phyloP scores from a whole-genome alignment of 306 rosid species.

The Rubus parviflorus region DNA sequence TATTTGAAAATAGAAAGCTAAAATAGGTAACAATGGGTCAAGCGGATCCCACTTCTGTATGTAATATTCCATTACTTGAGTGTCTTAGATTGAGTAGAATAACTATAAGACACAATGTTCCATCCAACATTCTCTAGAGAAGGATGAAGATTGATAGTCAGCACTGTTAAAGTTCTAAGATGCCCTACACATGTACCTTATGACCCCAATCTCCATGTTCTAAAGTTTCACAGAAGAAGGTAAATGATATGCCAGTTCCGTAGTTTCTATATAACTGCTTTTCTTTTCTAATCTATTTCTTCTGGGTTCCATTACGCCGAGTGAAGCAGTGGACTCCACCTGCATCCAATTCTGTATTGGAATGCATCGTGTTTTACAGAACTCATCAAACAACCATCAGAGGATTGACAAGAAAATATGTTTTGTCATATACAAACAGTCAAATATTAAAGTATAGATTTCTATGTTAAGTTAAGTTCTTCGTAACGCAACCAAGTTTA shows the following conservation, averaged over 20 bases:
- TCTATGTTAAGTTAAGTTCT: not conserved
- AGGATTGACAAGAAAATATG: not conserved
- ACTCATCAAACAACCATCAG: not conserved
- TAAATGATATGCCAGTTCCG: not conserved
- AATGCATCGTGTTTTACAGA: not conserved
- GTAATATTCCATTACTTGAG: not conserved
- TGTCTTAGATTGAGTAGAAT: not conserved
- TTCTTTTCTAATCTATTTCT: not conserved
- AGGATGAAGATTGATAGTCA: not conserved
- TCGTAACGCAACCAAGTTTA: not conserved
- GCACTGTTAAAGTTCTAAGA: not conserved
- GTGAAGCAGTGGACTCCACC: not conserved
- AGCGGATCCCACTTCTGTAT: not conserved
- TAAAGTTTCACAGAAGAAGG: not conserved
- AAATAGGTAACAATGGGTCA: not conserved
- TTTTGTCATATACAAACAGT: not conserved
- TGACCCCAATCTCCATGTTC: not conserved
- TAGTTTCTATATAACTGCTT: not conserved
- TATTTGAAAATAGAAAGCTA: constrained; percentile 1
- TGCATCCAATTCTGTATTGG: not conserved
- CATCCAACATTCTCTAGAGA: constrained; percentile 8
- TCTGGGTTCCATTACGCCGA: not conserved
- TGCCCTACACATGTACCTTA: not conserved
- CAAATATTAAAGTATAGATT: not conserved
- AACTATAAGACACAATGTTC: not conserved